A percentile compares a stretch with the other conserved stretches of the same genome.
Evolutionary conservation across 192 early-diverging fungal species (phyloP).

Genomic region (Linnemannia hyalina): DNA sequence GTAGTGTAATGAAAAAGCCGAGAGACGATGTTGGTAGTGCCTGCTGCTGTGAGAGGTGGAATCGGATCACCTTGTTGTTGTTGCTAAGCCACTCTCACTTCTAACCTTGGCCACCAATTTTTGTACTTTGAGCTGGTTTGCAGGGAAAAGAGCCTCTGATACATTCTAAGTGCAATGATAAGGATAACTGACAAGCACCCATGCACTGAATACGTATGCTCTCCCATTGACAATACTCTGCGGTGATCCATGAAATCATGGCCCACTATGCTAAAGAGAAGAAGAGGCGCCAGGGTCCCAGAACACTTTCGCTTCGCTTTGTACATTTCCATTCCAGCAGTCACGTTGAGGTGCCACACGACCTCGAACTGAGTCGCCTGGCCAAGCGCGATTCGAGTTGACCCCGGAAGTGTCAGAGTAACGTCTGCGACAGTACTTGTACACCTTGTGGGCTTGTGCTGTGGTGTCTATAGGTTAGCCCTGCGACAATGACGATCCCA

Average conservation of each 20-base stretch:
- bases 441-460: background rate
- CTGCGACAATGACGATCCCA: background rate
- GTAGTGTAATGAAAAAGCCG: background rate
- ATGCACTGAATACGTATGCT: too few relatives aligned
- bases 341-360: background rate
- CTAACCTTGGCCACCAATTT: background rate
- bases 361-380: too few relatives aligned
- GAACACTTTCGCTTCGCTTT: too few relatives aligned
- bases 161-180: too few relatives aligned
- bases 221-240: too few relatives aligned
- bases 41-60: background rate
- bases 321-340: background rate
- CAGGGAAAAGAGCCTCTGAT: too few relatives aligned
- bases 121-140: too few relatives aligned
- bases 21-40: background rate
- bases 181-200: too few relatives aligned
- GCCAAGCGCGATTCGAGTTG: background rate
- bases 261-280: too few relatives aligned
- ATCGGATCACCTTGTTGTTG: slow-evolving; percentile 5
- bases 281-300: background rate
- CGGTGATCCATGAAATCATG: too few relatives aligned
- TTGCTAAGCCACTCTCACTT: background rate
- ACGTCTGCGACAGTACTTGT: background rate
- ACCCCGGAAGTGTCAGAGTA: background rate
- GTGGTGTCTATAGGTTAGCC: background rate